Evolutionary conservation across 306 rosid genomes (phyloP).

Genomic region (Prunus dulcis): DNA sequence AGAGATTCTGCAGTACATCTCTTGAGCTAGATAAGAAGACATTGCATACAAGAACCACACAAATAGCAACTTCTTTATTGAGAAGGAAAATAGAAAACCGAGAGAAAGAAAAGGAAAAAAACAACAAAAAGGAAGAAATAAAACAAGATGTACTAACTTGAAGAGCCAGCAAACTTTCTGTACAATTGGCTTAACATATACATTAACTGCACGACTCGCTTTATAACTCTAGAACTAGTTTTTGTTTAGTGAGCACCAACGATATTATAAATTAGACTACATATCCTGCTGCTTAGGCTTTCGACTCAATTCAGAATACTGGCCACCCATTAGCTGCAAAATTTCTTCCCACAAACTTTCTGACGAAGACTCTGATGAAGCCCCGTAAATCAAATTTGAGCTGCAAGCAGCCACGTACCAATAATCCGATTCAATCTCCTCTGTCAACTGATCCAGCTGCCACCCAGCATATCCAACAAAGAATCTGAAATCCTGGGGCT

Average conservation of each 20-base stretch:
- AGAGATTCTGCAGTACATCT: not conserved
- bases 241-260: conserved; percentile 14
- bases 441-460: conserved; percentile 90
- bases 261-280: conserved; percentile 36
- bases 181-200: conserved; percentile 49
- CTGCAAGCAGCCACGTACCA: conserved; percentile 99
- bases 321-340: conserved; percentile 93
- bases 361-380: conserved; percentile 53
- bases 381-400: conserved; percentile 65
- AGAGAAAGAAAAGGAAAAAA: not conserved
- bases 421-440: conserved; percentile 87
- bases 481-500: conserved; percentile 84
- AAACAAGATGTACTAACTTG: conserved; percentile 32
- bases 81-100: not conserved
- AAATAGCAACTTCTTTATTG: not conserved
- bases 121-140: not conserved
- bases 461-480: conserved; percentile 99
- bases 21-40: not conserved
- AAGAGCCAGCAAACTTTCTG: conserved; percentile 42
- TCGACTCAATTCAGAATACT: conserved; percentile 87
- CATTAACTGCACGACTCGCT: conserved; percentile 24
- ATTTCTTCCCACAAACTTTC: conserved; percentile 90
- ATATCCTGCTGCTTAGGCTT: conserved; percentile 94
- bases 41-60: not conserved
- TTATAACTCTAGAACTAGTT: conserved; percentile 14